Percentiles rank a stretch among this genome's conserved stretches.
phyloP scores from a whole-genome alignment of 2,329 filamentous ascomycete genomes.

The Trichoderma sp. region DNA sequence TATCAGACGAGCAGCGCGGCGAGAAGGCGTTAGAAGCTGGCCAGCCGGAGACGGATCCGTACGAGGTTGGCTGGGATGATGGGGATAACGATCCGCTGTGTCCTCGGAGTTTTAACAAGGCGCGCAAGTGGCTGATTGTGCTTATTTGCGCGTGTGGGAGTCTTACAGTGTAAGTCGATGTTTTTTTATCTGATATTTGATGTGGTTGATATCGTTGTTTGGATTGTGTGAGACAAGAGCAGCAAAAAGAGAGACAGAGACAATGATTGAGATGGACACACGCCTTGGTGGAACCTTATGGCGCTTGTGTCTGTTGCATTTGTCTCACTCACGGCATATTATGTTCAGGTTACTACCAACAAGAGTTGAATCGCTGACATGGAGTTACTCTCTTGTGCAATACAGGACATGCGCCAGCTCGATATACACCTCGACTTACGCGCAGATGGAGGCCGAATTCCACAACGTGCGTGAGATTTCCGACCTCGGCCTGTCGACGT shows the following conservation, averaged over 20 bases:
- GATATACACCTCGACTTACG: slow-evolving; percentile 85
- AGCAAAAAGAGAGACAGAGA: neutral
- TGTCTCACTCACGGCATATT: neutral
- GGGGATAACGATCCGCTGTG: slow-evolving; percentile 70
- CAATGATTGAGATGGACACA: neutral
- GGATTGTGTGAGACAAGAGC: neutral
- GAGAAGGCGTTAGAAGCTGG: slow-evolving; percentile 6
- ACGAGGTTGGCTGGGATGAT: slow-evolving; percentile 56
- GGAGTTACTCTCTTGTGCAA: neutral
- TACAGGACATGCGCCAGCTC: slow-evolving; percentile 77
- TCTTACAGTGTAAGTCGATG: slow-evolving; percentile 75
- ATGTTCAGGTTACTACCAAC: neutral
- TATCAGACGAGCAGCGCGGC: slow-evolving; percentile 34
- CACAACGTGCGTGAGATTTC: slow-evolving; percentile 69
- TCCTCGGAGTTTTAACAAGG: slow-evolving; percentile 66
- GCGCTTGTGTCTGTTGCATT: neutral
- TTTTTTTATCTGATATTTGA: neutral
- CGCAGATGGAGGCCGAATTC: slow-evolving; percentile 75
- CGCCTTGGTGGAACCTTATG: slow-evolving; percentile 1
- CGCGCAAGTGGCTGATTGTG: slow-evolving; percentile 79
- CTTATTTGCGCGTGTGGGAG: slow-evolving; percentile 72
- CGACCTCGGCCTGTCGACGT: slow-evolving; percentile 78
- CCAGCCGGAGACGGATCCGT: slow-evolving; percentile 47
- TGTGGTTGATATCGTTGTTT: neutral
- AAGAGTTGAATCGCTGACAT: neutral